Conservation (phyloP, 768 basidiomycete genomes). For the Leccinum obscurum region DNA sequence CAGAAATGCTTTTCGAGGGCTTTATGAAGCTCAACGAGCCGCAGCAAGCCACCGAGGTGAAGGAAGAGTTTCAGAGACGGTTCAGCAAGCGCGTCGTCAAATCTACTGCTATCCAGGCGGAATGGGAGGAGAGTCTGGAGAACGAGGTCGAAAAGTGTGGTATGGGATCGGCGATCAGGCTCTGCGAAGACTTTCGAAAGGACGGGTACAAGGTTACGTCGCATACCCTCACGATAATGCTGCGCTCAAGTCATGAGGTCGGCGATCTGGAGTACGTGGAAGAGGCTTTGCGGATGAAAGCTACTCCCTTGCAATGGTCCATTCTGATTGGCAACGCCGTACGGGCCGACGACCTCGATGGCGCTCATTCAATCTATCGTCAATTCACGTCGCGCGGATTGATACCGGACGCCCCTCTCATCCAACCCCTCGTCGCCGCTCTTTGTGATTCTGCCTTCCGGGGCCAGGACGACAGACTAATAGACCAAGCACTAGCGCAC, state of each 20-base stretch:
- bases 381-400: constrained; percentile 45
- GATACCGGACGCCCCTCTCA: constrained; percentile 47
- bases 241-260: constrained; percentile 42
- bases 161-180: constrained; percentile 33
- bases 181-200: constrained; percentile 34
- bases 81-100: constrained; percentile 32
- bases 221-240: constrained; percentile 41
- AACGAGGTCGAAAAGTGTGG: constrained; percentile 36
- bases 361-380: constrained; percentile 53
- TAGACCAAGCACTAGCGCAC: constrained; percentile 56
- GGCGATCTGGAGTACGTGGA: constrained; percentile 46
- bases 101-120: constrained; percentile 26
- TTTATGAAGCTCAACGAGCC: constrained; percentile 43
- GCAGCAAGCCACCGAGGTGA: constrained; percentile 39
- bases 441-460: constrained; percentile 44
- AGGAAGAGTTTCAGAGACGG: constrained; percentile 38
- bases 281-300: constrained; percentile 39
- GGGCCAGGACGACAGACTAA: constrained; percentile 38
- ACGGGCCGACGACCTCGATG: constrained; percentile 35
- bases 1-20: constrained; percentile 40
- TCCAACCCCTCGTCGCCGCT: constrained; percentile 54
- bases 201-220: constrained; percentile 35
- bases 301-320: constrained; percentile 51
- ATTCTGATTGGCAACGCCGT: constrained; percentile 54
- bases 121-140: constrained; percentile 32